Evolutionary conservation across 1,139 yeast genomes (phyloP).

Genomic region (Taiozyma sp.): DNA sequence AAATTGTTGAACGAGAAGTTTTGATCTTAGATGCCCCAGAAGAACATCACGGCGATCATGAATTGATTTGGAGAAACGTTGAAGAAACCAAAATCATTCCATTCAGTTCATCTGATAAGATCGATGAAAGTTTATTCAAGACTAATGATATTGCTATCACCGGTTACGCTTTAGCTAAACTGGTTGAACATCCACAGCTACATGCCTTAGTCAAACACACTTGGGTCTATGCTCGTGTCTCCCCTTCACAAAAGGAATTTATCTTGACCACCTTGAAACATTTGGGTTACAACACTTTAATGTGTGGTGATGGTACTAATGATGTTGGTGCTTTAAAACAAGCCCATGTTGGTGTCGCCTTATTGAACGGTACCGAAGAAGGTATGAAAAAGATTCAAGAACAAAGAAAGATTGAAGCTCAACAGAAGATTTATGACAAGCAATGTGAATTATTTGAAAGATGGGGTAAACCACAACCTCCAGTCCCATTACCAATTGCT

Average conservation of each 20-base stretch:
- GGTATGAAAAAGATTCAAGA: constrained; percentile 89
- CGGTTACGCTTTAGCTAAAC: constrained; percentile 77
- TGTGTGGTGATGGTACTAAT: constrained; percentile 99
- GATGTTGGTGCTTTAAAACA: constrained; percentile 99
- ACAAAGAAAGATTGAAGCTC: constrained; percentile 60
- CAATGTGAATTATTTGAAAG: constrained; percentile 71
- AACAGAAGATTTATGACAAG: constrained; percentile 70
- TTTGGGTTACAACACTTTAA: constrained; percentile 87
- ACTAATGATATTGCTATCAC: constrained; percentile 86
- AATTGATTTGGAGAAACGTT: constrained; percentile 81
- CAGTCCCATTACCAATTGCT: constrained; percentile 83
- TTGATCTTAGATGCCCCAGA: constrained; percentile 86
- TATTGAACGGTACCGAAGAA: constrained; percentile 94
- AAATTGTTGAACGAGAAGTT: constrained; percentile 75
- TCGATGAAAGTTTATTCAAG: constrained; percentile 54
- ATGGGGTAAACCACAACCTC: constrained; percentile 83
- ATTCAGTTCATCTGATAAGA: constrained; percentile 52
- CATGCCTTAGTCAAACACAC: constrained; percentile 74
- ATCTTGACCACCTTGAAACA: constrained; percentile 78
- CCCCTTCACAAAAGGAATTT: constrained; percentile 93
- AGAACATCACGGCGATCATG: constrained; percentile 45
- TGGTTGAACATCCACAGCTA: constrained; percentile 60
- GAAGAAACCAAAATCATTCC: constrained; percentile 72
- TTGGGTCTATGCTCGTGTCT: constrained; percentile 98
- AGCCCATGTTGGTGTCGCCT: constrained; percentile 97